Base-by-base conservation (phyloP, 1,139 yeast species). In the Yamadazyma blattariae region DNA sequence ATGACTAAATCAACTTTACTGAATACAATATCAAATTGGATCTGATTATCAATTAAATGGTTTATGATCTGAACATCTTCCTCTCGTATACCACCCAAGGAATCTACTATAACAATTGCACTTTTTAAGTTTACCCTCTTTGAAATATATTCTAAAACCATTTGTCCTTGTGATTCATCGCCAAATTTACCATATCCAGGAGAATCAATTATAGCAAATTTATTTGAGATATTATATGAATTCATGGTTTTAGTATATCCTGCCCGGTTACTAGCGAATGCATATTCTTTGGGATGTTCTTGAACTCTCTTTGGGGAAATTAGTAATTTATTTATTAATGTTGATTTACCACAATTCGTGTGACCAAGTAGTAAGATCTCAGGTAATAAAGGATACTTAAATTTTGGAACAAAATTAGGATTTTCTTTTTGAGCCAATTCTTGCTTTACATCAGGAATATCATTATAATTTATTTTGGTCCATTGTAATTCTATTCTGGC, bases 121-220 rank as follows among this genome's bases (percentile, higher is more conserved):
- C 79, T 68, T 25, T 74, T 61, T 20, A 89, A 61, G 25, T 68
- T 72, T 29, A 64, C 56, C 34, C 94, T 64, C 13, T 71, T 61
- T 17, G 59, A 55, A 8, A 88, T 57, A 50, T 87, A 88, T 26
- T 78, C 76, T 45, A 79, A 52, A 1, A 84, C 83, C 31, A 82
- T 67, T 34, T 73, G 60, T 1, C 96, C 96, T 52, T 88, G 95
- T 42, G 66, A 59, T n/a, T 51, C 54, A 17, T 69, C 69, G 2
- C 82, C 89, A 47, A 66, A 74, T 17, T 59, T 66, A 2, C 97
- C 97, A 52, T 88, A 88, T 0, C 97, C 97, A 0, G 97, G 96
- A 25, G 88, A 77, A 53, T 88, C 97, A 2, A 88, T 74, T 7
- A 88, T 51, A 39, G 88, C 63, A 31, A 88, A 64, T 40, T 71